phyloP scores from a whole-genome alignment of 2,329 filamentous ascomycete species.

The Clonostachys sp. region DNA sequence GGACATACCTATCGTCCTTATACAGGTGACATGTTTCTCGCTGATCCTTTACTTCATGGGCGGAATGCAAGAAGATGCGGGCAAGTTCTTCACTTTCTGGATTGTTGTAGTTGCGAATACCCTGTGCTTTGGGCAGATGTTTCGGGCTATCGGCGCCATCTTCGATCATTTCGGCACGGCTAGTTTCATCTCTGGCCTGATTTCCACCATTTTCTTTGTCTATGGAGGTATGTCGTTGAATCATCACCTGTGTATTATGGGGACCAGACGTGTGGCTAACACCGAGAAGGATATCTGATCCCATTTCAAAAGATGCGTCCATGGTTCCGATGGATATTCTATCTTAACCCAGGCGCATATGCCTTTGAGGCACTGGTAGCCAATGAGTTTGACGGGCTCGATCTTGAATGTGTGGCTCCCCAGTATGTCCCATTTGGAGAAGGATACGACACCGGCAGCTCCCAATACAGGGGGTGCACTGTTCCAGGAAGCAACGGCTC shows the following conservation, averaged over 20 bases:
- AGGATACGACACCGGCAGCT: constrained; percentile 13
- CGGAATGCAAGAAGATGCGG: constrained; percentile 14
- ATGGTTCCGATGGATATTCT: constrained; percentile 52
- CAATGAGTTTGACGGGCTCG: constrained; percentile 52
- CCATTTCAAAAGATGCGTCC: constrained; percentile 37
- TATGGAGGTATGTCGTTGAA: constrained; percentile 18
- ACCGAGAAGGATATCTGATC: constrained; percentile 47
- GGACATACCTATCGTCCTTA: constrained; percentile 38
- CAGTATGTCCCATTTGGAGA: constrained; percentile 49
- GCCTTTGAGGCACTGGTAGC: constrained; percentile 58
- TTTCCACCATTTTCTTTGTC: constrained; percentile 18
- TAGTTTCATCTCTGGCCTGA: constrained; percentile 13
- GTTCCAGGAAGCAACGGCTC: constrained; percentile 38
- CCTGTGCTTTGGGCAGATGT: constrained; percentile 58
- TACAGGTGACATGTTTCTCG: constrained; percentile 48
- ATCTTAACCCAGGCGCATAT: constrained; percentile 46
- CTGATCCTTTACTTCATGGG: constrained; percentile 25
- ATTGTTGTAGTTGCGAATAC: constrained; percentile 56
- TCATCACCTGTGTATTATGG: background rate
- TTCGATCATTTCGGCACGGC: constrained; percentile 40
- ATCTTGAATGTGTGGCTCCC: constrained; percentile 51
- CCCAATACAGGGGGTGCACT: constrained; percentile 43
- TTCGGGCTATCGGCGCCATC: constrained; percentile 61
- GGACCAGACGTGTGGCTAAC: constrained; percentile 39
- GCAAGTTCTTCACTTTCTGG: constrained; percentile 58